A percentile compares a stretch with the other conserved stretches of the same genome.
These are phyloP conservation scores for Pestalotiopsis fici DNA, from an alignment of 2,329 filamentous ascomycete species.

Conservation along the genomic window DNA sequence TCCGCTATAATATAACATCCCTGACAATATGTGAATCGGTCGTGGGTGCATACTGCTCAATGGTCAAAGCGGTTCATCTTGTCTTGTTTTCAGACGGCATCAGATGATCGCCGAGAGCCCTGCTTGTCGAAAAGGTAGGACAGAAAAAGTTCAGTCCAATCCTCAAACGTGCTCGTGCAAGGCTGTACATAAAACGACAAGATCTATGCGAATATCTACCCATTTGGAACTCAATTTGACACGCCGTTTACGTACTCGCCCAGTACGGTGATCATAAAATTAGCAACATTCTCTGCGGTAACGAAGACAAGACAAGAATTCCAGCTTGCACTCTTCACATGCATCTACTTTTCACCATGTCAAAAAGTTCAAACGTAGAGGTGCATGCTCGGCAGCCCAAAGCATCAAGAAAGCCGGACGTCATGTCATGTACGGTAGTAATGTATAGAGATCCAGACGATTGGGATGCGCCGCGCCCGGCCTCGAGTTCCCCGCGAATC, in stretches of 20 bases:
- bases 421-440: not conserved
- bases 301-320: not conserved
- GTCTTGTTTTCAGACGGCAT: not conserved
- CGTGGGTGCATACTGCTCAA: not conserved
- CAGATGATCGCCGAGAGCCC: not conserved
- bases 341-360: not conserved
- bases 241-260: not conserved
- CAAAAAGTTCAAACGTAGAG: not conserved
- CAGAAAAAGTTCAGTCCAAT: not conserved
- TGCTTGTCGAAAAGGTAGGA: not conserved
- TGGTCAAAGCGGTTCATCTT: not conserved
- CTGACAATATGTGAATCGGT: constrained; percentile 1
- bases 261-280: not conserved
- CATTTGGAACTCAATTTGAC: not conserved
- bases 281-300: not conserved
- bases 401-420: not conserved
- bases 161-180: not conserved
- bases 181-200: not conserved
- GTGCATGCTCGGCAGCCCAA: not conserved
- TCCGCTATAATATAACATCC: not conserved
- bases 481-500: constrained; percentile 7
- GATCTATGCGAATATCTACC: not conserved
- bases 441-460: not conserved
- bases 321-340: not conserved
- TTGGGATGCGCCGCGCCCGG: not conserved